These are phyloP conservation scores for Geosmithia morbida DNA, from an alignment of 2,329 filamentous ascomycete species.

Conservation along the genomic window DNA sequence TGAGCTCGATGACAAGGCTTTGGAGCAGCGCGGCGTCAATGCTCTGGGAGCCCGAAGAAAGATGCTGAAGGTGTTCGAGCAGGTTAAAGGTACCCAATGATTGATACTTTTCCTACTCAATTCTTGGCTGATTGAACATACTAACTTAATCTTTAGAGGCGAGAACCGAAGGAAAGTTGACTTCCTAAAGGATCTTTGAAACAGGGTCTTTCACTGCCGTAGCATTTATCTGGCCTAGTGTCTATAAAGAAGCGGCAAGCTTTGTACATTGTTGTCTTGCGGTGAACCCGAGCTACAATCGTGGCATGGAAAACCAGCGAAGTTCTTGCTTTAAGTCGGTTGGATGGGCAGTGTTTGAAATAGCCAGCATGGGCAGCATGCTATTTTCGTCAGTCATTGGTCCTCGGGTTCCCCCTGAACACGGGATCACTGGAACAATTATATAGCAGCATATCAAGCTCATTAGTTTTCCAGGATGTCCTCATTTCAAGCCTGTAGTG, in stretches of 20 bases:
- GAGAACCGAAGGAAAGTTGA: constrained; percentile 45
- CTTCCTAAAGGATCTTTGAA: background rate
- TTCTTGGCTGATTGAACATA: background rate
- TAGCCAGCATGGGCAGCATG: background rate
- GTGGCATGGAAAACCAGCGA: background rate
- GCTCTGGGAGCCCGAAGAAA: constrained; percentile 89
- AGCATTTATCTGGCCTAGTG: background rate
- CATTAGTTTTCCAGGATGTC: background rate
- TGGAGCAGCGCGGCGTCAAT: constrained; percentile 89
- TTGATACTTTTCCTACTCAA: background rate
- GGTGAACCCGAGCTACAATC: background rate
- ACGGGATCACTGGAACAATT: background rate
- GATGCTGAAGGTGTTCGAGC: constrained; percentile 98
- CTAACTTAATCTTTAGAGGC: background rate
- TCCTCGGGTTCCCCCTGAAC: background rate
- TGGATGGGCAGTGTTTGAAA: background rate
- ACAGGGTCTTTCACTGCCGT: background rate
- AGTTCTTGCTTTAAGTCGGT: background rate
- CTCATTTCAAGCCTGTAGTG: background rate
- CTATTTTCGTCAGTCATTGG: background rate
- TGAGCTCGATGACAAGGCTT: constrained; percentile 79
- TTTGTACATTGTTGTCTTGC: background rate
- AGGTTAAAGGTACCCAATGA: constrained; percentile 56
- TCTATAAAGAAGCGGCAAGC: background rate
- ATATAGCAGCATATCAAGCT: background rate